Evolutionary conservation across 1,284 basidiomycete genomes (phyloP).

Genomic region (Naganishia albida): DNA sequence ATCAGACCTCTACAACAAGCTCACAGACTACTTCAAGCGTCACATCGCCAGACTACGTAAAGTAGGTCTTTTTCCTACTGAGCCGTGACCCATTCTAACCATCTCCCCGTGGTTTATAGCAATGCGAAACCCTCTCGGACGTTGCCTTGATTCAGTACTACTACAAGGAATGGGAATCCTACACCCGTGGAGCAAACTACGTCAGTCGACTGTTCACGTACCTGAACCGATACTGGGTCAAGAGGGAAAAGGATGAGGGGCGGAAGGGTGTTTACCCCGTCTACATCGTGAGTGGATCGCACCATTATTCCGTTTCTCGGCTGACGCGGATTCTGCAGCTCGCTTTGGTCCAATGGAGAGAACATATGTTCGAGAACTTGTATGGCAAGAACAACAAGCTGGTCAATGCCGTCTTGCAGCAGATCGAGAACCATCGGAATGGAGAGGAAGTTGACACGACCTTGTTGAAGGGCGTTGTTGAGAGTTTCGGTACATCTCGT

Average conservation of each 20-base stretch:
- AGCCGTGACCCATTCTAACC: conserved; percentile 22
- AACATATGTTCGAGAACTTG: conserved; percentile 84
- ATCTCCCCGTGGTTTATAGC: conserved; percentile 54
- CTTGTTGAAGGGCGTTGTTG: conserved; percentile 92
- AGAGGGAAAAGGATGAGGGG: conserved; percentile 96
- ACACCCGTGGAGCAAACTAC: conserved; percentile 94
- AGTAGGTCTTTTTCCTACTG: conserved; percentile 54
- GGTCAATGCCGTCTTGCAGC: conserved; percentile 80
- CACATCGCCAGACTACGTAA: conserved; percentile 72
- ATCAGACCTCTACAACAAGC: conserved; percentile 86
- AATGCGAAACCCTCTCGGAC: conserved; percentile 77
- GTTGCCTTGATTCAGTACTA: conserved; percentile 89
- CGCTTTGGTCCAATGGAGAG: conserved; percentile 93
- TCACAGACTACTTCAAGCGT: conserved; percentile 77
- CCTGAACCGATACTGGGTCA: conserved; percentile 98
- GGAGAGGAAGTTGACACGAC: conserved; percentile 92
- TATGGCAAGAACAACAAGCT: conserved; percentile 78
- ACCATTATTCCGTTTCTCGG: not conserved
- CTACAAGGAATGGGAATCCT: conserved; percentile 89
- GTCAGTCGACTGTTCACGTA: conserved; percentile 95
- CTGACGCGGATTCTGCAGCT: conserved; percentile 60
- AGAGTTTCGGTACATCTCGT: conserved; percentile 68
- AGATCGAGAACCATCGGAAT: conserved; percentile 91
- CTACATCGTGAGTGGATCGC: conserved; percentile 77
- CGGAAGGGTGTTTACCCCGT: conserved; percentile 92